Percentiles rank a stretch among this genome's conserved stretches.
These are phyloP conservation scores for Fusarium goolgardi DNA, from an alignment of 2,329 filamentous ascomycete species.

Conservation along the genomic window DNA sequence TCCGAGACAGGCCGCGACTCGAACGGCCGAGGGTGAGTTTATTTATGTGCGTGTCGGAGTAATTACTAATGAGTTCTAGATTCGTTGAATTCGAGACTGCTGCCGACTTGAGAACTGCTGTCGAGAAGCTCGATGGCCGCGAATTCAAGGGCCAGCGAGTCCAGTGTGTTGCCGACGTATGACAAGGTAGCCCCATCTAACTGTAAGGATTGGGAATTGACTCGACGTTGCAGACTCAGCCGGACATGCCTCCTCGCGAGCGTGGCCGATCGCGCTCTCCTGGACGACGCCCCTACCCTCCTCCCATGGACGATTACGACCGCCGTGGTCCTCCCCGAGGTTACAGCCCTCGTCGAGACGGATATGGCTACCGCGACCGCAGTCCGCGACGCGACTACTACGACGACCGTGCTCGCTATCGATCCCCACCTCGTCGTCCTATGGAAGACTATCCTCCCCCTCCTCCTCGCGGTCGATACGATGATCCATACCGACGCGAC, in stretches of 20 bases:
- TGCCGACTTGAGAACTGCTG: slow-evolving; percentile 86
- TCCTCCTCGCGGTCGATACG: slow-evolving; percentile 75
- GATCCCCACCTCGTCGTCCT: slow-evolving; percentile 81
- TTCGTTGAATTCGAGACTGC: slow-evolving; percentile 98
- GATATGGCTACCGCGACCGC: slow-evolving; percentile 85
- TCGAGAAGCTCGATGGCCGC: slow-evolving; percentile 92
- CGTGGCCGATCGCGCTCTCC: slow-evolving; percentile 84
- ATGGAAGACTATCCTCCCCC: slow-evolving; percentile 81
- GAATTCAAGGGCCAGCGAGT: slow-evolving; percentile 94
- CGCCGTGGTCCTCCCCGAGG: slow-evolving; percentile 81
- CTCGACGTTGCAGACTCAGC: slow-evolving; percentile 71
- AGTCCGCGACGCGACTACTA: slow-evolving; percentile 91
- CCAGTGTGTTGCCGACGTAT: slow-evolving; percentile 86
- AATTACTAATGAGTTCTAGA: slow-evolving; percentile 59
- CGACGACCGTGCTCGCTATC: slow-evolving; percentile 82
- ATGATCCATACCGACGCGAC: slow-evolving; percentile 80
- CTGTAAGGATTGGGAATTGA: slow-evolving; percentile 34
- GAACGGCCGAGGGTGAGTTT: slow-evolving; percentile 87
- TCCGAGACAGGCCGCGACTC: slow-evolving; percentile 75
- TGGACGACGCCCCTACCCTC: slow-evolving; percentile 71
- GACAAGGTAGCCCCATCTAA: slow-evolving; percentile 22
- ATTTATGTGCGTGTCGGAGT: background rate
- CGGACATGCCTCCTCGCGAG: slow-evolving; percentile 77
- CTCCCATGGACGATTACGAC: slow-evolving; percentile 82
- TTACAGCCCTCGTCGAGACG: slow-evolving; percentile 82